Percentiles rank a stretch among this genome's conserved stretches.
phyloP scores from a whole-genome alignment of 139 green algal genomes.

The Klebsormidium nitens region DNA sequence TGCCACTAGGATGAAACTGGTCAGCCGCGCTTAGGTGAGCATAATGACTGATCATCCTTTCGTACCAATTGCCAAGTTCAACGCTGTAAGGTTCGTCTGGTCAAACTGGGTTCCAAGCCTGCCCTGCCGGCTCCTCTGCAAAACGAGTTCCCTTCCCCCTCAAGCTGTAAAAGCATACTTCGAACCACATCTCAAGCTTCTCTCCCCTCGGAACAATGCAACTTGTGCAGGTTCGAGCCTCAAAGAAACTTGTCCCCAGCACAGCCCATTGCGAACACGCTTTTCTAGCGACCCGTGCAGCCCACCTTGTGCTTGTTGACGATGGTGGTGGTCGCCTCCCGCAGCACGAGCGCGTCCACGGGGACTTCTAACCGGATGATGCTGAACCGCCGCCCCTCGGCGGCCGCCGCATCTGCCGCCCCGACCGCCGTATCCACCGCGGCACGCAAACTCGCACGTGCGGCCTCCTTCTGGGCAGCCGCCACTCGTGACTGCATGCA shows the following conservation, averaged over 20 bases:
- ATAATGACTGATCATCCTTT: background rate
- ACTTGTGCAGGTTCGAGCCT: too few relatives aligned
- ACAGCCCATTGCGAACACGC: background rate
- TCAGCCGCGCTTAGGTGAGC: background rate
- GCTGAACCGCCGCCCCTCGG: constrained; percentile 17
- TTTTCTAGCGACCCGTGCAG: background rate
- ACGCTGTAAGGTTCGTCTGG: too few relatives aligned
- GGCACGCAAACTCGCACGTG: constrained; percentile 61
- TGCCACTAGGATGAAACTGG: background rate
- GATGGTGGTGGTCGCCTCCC: constrained; percentile 51
- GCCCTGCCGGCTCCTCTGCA: too few relatives aligned
- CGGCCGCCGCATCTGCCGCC: constrained; percentile 31
- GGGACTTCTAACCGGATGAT: constrained; percentile 52
- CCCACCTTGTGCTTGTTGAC: constrained; percentile 34
- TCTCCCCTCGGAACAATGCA: too few relatives aligned
- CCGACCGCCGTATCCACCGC: constrained; percentile 44
- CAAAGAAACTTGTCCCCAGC: too few relatives aligned
- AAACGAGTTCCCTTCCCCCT: too few relatives aligned
- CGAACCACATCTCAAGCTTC: too few relatives aligned
- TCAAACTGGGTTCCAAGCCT: too few relatives aligned
- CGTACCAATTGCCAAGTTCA: background rate
- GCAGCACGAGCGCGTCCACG: constrained; percentile 64
- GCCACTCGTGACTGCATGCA: constrained; percentile 51
- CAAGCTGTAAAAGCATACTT: too few relatives aligned
- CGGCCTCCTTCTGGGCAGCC: constrained; percentile 66